Percentiles rank a stretch among this genome's conserved stretches.
Evolutionary conservation across 352 stramenopile species (phyloP).

Genomic region (Pythium plurisporium): DNA sequence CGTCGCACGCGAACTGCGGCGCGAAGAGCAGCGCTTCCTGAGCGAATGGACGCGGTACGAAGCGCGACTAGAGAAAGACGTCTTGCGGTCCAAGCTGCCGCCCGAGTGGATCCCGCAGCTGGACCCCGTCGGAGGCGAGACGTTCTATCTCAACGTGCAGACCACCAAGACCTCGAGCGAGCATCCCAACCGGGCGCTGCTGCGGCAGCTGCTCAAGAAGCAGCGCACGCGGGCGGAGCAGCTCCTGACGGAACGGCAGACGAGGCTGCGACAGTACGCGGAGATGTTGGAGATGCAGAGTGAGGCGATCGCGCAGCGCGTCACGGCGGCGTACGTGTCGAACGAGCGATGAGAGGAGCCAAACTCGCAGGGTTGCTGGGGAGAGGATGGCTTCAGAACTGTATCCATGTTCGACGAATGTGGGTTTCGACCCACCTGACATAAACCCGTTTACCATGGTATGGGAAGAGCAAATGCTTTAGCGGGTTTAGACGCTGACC

Average conservation of each 20-base stretch:
- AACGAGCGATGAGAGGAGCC: background rate
- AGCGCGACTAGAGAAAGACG: conserved; percentile 33
- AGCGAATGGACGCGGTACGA: conserved; percentile 35
- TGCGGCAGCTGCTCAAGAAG: conserved; percentile 30
- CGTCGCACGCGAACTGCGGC: conserved; percentile 20
- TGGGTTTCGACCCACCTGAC: background rate
- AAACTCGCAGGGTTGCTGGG: too few species aligned
- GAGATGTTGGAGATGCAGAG: conserved; percentile 18
- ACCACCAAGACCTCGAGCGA: conserved; percentile 28
- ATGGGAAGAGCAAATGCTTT: background rate
- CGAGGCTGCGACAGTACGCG: conserved; percentile 25
- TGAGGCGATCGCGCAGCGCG: background rate
- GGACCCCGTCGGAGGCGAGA: conserved; percentile 29
- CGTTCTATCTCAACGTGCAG: conserved; percentile 40
- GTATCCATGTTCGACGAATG: too few species aligned
- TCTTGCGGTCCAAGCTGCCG: conserved; percentile 30
- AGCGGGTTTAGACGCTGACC: background rate
- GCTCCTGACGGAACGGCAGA: conserved; percentile 15
- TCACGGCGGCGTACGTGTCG: background rate
- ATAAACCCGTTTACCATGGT: background rate
- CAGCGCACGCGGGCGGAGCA: conserved; percentile 26
- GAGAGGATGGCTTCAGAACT: too few species aligned
- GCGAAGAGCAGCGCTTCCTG: conserved; percentile 23
- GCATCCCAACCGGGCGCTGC: conserved; percentile 32
- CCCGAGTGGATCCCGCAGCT: conserved; percentile 43